Evolutionary conservation across 2,329 filamentous ascomycete genomes (phyloP), one percentile per base, ranked within the genome.

Genomic region (Pseudogymnoascus pannorum): DNA sequence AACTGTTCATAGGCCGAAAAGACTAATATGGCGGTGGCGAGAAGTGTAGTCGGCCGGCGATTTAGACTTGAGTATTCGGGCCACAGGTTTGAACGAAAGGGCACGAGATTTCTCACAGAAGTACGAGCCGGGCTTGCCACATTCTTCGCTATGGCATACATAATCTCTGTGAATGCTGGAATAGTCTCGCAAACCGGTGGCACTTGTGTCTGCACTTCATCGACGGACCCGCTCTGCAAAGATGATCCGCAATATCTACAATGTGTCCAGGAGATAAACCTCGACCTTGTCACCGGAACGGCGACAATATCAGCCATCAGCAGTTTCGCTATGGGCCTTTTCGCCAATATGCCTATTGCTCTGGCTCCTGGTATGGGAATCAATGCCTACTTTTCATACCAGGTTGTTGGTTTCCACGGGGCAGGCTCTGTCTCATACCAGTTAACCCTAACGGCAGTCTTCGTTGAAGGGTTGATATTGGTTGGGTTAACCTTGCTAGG

Each of bases 401-500:
- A 71, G 63, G 87, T 91, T 44, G 91, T 95, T 62, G 91, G 91
- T 4, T 84, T 79, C 69, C 87, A 92, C 71, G 91, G 91, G 38
- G 81, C 78, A 24, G 90, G 90, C 1, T 78, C 81, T 33, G 86
- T 95, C 6, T 85, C 90, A 1, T 96, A 90, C 71, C 74, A 82
- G 60, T 81, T 92, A 44, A 91, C 91, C 33, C 76, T 95, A 36
- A 94, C 91, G 2, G 91, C 91, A 60, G 91, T 94, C 66, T 95
- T 96, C 71, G 87, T 94, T 12, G 91, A 96, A 74, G 91, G 91
- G 36, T 89, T 89, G 72, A 87, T 95, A 65, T 96, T 96, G 75
- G 84, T 95, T 58, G 88, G 77, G 1, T 81, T 96, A 38, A 91
- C 91, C 1, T 73, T 95, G 36, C 79, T 92, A 58, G 91, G 91